Conservation (phyloP, 495 filamentous ascomycete genomes). For the Penicillium mononematosum region DNA sequence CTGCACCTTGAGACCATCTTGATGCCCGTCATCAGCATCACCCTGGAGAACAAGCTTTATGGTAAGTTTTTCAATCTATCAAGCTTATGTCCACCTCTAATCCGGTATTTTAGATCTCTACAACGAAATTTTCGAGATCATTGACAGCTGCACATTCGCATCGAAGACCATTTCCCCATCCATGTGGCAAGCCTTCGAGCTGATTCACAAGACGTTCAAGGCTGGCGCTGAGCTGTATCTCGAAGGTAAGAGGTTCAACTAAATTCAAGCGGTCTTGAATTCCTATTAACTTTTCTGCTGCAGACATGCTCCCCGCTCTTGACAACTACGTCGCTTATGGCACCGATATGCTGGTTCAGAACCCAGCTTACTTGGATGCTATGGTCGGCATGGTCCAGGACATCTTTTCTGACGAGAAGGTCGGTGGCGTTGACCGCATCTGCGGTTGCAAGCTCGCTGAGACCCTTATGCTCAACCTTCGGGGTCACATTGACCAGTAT, state of each 20-base stretch:
- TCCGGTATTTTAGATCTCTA: constrained; percentile 61
- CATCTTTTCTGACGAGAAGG: constrained; percentile 79
- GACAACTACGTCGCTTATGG: constrained; percentile 98
- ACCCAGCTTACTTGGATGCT: constrained; percentile 80
- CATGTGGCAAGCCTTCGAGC: constrained; percentile 98
- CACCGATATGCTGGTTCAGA: constrained; percentile 71
- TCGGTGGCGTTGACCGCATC: constrained; percentile 91
- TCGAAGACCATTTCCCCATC: constrained; percentile 91
- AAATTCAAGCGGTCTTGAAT: neutral
- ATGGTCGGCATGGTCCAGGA: constrained; percentile 79
- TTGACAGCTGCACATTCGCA: constrained; percentile 98
- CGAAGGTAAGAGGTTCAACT: constrained; percentile 46
- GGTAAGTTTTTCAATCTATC: constrained; percentile 38
- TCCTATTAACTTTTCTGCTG: neutral
- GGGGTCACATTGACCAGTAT: constrained; percentile 83
- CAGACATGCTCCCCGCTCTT: constrained; percentile 93
- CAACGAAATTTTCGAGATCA: constrained; percentile 98
- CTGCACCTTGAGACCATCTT: constrained; percentile 90
- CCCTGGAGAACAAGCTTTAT: constrained; percentile 95
- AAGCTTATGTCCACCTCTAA: constrained; percentile 19
- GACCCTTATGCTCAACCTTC: constrained; percentile 92
- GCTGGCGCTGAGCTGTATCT: constrained; percentile 93
- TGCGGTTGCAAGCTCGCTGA: constrained; percentile 99
- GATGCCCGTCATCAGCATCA: constrained; percentile 95
- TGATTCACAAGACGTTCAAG: constrained; percentile 96